phyloP scores from a whole-genome alignment of 148 eudicot genomes.

The Spergularia marina region DNA sequence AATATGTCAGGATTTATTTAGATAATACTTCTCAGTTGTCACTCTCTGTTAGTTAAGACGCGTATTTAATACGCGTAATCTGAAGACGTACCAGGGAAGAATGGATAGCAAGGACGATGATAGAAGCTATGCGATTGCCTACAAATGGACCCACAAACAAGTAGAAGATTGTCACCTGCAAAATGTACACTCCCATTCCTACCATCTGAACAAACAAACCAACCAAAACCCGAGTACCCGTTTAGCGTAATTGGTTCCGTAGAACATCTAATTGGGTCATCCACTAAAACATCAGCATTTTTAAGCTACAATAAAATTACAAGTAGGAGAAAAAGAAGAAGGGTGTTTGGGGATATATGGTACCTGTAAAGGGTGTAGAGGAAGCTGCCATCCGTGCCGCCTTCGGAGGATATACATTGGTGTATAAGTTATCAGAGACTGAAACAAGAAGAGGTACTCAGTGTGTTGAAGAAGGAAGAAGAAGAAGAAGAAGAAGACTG shows the following conservation, averaged over 20 bases:
- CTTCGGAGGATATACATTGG: background rate
- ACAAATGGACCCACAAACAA: conserved; percentile 74
- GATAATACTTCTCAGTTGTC: no score
- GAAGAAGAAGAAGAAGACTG: no score
- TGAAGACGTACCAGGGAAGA: conserved; percentile 39
- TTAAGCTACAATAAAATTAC: background rate
- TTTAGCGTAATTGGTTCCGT: no score
- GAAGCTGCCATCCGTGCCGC: conserved; percentile 95
- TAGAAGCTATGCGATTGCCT: conserved; percentile 62
- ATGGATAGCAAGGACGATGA: conserved; percentile 48
- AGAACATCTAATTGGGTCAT: background rate
- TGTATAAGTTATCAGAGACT: background rate
- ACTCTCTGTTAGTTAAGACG: no score
- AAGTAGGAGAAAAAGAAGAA: background rate
- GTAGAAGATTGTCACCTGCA: conserved; percentile 64
- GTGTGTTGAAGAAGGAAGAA: no score
- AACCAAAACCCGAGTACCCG: no score
- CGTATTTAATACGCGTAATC: no score
- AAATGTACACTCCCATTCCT: conserved; percentile 61
- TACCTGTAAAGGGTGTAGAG: conserved; percentile 92
- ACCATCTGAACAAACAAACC: conserved; percentile 41
- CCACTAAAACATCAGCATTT: background rate
- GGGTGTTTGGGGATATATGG: no score
- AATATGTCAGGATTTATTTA: background rate
- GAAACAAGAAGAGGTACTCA: background rate